Evolutionary conservation across 768 basidiomycete species (phyloP).

Genomic region (Stropharia rugosoannulata): DNA sequence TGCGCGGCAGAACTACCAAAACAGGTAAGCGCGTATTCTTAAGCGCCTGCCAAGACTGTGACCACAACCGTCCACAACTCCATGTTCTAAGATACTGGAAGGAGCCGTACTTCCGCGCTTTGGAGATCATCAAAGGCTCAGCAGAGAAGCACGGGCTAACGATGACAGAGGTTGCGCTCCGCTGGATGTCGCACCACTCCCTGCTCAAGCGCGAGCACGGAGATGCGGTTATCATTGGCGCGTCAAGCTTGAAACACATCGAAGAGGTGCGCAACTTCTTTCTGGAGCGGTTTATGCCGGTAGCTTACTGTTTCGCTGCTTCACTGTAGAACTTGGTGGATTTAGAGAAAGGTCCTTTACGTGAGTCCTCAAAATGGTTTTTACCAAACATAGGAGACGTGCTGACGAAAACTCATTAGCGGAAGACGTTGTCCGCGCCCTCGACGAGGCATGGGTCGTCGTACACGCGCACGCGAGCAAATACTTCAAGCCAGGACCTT

Average conservation of each 20-base stretch:
- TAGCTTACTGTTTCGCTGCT: background rate
- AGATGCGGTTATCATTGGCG: slow-evolving; percentile 61
- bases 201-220: slow-evolving; percentile 44
- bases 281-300: background rate
- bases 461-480: slow-evolving; percentile 15
- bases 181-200: slow-evolving; percentile 63
- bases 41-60: background rate
- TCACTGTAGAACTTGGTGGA: slow-evolving; percentile 42
- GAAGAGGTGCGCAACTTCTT: slow-evolving; percentile 46
- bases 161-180: slow-evolving; percentile 52
- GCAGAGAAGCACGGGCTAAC: slow-evolving; percentile 46
- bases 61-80: background rate
- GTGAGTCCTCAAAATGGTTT: slow-evolving; percentile 23
- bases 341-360: slow-evolving; percentile 57
- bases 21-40: slow-evolving; percentile 28
- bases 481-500: background rate
- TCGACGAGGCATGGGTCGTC: slow-evolving; percentile 51
- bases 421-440: slow-evolving; percentile 46
- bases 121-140: slow-evolving; percentile 40
- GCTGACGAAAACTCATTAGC: slow-evolving; percentile 22
- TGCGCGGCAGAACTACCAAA: slow-evolving; percentile 32
- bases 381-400: background rate
- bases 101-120: slow-evolving; percentile 48
- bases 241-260: slow-evolving; percentile 55
- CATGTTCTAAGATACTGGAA: slow-evolving; percentile 47